Percentiles rank a stretch among this genome's conserved stretches.
Conservation (phyloP, 345 rosid genomes). For the Eutrema yunnanense region DNA sequence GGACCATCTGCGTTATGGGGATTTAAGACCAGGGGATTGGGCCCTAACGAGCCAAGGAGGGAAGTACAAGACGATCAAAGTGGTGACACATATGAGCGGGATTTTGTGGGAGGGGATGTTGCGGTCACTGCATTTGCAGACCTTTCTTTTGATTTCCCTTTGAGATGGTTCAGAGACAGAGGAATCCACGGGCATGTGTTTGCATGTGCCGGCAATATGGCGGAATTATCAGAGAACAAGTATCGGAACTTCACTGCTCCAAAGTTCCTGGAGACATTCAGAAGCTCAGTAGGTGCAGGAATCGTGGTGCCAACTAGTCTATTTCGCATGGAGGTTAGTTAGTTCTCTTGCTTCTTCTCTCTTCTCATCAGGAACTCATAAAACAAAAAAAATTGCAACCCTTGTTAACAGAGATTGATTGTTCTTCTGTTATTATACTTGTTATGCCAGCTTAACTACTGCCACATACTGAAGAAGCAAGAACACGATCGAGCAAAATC, state of each 20-base stretch:
- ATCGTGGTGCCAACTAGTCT: slow-evolving; percentile 74
- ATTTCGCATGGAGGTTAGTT: slow-evolving; percentile 85
- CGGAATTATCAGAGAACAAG: slow-evolving; percentile 65
- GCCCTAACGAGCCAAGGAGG: slow-evolving; percentile 82
- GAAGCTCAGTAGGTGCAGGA: slow-evolving; percentile 84
- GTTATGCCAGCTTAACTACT: slow-evolving; percentile 60
- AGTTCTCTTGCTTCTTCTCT: not conserved
- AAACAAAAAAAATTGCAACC: not conserved
- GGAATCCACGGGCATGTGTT: slow-evolving; percentile 89
- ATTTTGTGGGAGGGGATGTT: slow-evolving; percentile 87
- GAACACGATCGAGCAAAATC: slow-evolving; percentile 56
- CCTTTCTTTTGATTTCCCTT: slow-evolving; percentile 87
- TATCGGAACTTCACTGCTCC: slow-evolving; percentile 47
- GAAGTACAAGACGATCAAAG: slow-evolving; percentile 37
- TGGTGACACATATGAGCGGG: slow-evolving; percentile 45
- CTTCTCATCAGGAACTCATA: not conserved
- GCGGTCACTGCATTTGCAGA: slow-evolving; percentile 86
- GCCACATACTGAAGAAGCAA: slow-evolving; percentile 53
- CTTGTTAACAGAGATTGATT: not conserved
- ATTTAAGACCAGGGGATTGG: slow-evolving; percentile 78
- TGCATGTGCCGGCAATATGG: slow-evolving; percentile 84
- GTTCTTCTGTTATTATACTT: slow-evolving; percentile 16
- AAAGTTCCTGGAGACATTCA: slow-evolving; percentile 56
- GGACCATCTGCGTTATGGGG: slow-evolving; percentile 92
- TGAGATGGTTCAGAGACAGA: slow-evolving; percentile 72